Evolutionary conservation across 2,329 filamentous ascomycete species (phyloP).

Genomic region (Pseudopithomyces maydicus): DNA sequence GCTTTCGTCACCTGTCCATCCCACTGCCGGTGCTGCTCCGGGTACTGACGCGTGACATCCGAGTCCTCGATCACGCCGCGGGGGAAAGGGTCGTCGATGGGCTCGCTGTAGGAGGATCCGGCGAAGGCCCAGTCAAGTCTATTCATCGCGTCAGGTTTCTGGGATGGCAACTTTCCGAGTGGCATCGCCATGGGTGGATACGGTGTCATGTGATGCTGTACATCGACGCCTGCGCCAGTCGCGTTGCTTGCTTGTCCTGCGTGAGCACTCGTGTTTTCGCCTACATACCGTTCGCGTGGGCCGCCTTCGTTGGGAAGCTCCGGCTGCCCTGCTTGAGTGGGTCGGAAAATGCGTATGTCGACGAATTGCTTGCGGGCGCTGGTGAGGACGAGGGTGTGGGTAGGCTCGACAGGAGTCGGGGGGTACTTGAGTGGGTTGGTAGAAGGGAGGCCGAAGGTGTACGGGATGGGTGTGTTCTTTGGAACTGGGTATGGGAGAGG

Average conservation of each 20-base stretch:
- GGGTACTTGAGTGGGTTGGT: conserved; percentile 32
- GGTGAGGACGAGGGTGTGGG: conserved; percentile 68
- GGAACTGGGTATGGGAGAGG: conserved; percentile 55
- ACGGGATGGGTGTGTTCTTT: conserved; percentile 27
- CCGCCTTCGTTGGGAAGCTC: conserved; percentile 31
- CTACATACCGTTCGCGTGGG: conserved; percentile 24
- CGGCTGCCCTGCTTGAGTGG: conserved; percentile 13
- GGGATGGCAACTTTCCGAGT: too few species aligned
- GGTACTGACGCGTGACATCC: neutral
- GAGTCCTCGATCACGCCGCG: neutral
- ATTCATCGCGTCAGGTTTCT: neutral
- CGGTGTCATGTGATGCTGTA: neutral
- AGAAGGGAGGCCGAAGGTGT: conserved; percentile 30
- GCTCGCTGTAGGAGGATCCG: conserved; percentile 50
- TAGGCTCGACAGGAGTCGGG: conserved; percentile 56
- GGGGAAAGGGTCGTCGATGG: conserved; percentile 7
- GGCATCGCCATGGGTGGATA: neutral
- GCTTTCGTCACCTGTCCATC: too few species aligned
- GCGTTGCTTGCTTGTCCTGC: too few species aligned
- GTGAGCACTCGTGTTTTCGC: too few species aligned
- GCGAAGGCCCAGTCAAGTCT: conserved; percentile 70
- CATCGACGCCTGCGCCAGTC: neutral
- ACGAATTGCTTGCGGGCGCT: conserved; percentile 63
- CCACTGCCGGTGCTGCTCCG: neutral
- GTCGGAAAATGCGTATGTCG: conserved; percentile 61